Base-by-base conservation (phyloP, 139 green algal genomes). In the Volvox reticuliferus region DNA sequence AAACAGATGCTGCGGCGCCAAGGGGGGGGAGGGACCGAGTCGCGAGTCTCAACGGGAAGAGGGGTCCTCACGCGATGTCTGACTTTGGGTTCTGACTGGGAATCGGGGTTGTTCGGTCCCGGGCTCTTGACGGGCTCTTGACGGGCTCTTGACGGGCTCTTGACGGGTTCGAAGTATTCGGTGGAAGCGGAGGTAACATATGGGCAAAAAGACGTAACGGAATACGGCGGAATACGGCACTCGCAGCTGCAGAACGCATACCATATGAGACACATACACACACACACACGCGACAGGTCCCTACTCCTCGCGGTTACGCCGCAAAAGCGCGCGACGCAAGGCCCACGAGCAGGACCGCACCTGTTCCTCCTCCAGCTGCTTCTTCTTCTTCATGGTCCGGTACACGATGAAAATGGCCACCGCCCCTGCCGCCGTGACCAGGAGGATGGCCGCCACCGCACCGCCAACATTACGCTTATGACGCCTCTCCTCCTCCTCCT, bases 321-420 rank as follows among this genome's bases (percentile, higher is more conserved):
- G 3, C 19, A 44, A 44, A 84, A 33, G 16, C 78, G 62, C 44
- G 9, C 44, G 44, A 32, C 17, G 24, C 76, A 55, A 24, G 65
- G 65, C 76, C 76, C 76, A 24, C 1, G 18, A 35, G 14, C 33
- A 2, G 17, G 1, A 3, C n/a, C 79, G 0, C 79, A 86, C 79
- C 62, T 87, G 82, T 21, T 76, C 82, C 82, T 87, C 82, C 62
- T 87, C 82, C 19, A 44, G 44, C 82, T 87, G 82, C 30, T 26
- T 21, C 82, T 62, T 77, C 30, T 35, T 63, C 12, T 32, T 67
- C 82, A 87, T 87, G 14, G 19, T 20, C 2, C 82, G 61, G 16
- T n/a, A 61, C n/a, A 87, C 82, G 5, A 76, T 33, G 12, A 76
- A 30, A 32, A 87, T 77, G 18, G 62, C 82, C 62, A 77, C 62